Percentiles rank a stretch among this genome's conserved stretches.
phyloP scores from a whole-genome alignment of 1,139 yeast genomes.

The Chernovozyma sophiae-reginae region DNA sequence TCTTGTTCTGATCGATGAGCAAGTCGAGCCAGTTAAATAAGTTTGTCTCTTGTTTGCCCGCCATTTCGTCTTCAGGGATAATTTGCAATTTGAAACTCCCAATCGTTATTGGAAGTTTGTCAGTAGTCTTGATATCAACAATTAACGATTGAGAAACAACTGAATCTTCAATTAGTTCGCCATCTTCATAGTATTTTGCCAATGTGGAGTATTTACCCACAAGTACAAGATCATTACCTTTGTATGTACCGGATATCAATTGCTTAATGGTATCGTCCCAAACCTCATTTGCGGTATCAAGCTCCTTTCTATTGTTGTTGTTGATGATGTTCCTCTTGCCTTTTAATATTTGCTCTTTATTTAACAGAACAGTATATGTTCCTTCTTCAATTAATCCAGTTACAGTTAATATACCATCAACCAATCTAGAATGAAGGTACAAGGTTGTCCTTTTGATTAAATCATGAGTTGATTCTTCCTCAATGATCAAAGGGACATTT shows the following conservation, averaged over 20 bases:
- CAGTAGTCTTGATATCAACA: constrained; percentile 20
- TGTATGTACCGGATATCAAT: background rate
- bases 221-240: background rate
- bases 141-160: background rate
- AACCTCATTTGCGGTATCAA: constrained; percentile 1
- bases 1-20: constrained; percentile 12
- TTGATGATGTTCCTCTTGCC: background rate
- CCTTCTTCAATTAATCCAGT: constrained; percentile 7
- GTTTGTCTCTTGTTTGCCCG: constrained; percentile 12
- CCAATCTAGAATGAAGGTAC: constrained; percentile 2
- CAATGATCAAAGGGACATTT: constrained; percentile 3
- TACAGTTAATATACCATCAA: background rate
- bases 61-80: constrained; percentile 9
- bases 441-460: constrained; percentile 2
- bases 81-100: constrained; percentile 19
- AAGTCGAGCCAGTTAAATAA: constrained; percentile 28
- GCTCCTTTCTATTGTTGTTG: background rate
- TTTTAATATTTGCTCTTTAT: background rate
- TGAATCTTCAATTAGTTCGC: background rate
- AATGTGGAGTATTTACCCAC: constrained; percentile 4
- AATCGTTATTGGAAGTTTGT: constrained; percentile 21
- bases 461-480: constrained; percentile 3
- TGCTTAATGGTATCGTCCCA: constrained; percentile 1
- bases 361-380: constrained; percentile 1
- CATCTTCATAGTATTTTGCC: constrained; percentile 2